phyloP scores from a whole-genome alignment of 2,329 filamentous ascomycete genomes.

The Paraconiothyrium brasiliense region DNA sequence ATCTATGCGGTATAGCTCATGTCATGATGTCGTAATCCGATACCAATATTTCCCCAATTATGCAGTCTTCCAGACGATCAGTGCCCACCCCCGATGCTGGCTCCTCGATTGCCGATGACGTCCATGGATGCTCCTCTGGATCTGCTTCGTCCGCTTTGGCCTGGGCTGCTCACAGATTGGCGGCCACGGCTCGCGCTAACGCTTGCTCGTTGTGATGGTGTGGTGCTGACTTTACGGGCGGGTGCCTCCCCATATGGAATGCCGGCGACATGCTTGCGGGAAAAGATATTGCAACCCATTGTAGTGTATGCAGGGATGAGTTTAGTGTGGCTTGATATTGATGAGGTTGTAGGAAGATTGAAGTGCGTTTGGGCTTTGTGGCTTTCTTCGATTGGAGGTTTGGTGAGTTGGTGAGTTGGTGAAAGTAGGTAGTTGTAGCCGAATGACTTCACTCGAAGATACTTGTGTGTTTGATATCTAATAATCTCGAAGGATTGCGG shows the following conservation, averaged over 20 bases:
- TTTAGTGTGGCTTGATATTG: neutral
- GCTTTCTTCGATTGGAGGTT: neutral
- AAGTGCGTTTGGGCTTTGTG: neutral
- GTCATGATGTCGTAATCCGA: neutral
- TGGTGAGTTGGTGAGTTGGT: neutral
- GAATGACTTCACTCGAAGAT: neutral
- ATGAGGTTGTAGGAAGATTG: neutral
- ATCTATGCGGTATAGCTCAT: neutral
- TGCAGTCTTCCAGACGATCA: neutral
- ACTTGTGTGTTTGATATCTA: neutral
- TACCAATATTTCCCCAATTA: neutral
- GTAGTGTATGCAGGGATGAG: neutral
- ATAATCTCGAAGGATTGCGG: neutral
- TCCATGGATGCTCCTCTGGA: constrained; percentile 5
- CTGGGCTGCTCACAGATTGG: constrained; percentile 8
- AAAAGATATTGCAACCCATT: constrained; percentile 20
- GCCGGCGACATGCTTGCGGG: constrained; percentile 15
- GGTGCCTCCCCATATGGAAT: constrained; percentile 13
- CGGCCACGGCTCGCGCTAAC: constrained; percentile 13
- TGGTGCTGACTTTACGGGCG: constrained; percentile 12
- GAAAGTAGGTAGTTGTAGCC: neutral
- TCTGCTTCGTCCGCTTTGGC: neutral
- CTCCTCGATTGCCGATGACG: constrained; percentile 8
- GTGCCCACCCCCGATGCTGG: neutral
- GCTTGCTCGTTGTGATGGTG: constrained; percentile 13